Conservation (phyloP, 345 rosid genomes). For the Stellera chamaejasme region DNA sequence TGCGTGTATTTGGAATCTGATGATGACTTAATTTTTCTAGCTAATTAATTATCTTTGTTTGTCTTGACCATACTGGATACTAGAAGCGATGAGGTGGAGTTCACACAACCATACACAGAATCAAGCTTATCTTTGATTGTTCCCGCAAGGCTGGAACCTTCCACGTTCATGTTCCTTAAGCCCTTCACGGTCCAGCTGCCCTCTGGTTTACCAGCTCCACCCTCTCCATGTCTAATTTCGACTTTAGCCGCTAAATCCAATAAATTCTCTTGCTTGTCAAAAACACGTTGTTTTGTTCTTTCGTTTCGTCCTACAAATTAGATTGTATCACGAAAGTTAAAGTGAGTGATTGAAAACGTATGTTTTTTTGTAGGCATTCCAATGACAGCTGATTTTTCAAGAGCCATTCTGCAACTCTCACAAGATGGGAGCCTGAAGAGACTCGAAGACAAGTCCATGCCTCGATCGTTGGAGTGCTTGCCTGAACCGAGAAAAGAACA, state of each 20-base stretch:
- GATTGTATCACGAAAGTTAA: too few species aligned
- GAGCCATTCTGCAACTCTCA: conserved; percentile 31
- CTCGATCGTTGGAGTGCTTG: conserved; percentile 11
- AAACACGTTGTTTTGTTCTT: too few species aligned
- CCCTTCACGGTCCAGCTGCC: conserved; percentile 43
- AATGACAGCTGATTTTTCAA: conserved; percentile 28
- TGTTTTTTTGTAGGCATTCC: conserved; percentile 9
- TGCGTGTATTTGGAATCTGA: not conserved
- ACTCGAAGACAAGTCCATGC: conserved; percentile 23
- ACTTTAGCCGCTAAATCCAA: too few species aligned
- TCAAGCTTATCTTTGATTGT: conserved; percentile 41
- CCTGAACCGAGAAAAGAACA: conserved; percentile 2
- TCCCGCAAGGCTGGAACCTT: conserved; percentile 13
- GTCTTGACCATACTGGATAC: conserved; percentile 27
- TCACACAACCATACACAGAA: conserved; percentile 40
- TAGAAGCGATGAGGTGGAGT: conserved; percentile 31
- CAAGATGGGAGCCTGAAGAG: conserved; percentile 22
- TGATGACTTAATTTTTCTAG: conserved; percentile 1
- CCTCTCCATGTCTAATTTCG: conserved; percentile 14
- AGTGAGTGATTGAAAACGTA: not conserved
- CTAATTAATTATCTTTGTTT: not conserved
- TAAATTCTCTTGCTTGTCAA: too few species aligned
- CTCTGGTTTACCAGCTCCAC: conserved; percentile 35
- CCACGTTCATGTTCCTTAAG: conserved; percentile 29
- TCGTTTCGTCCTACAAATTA: too few species aligned